phyloP scores from a whole-genome alignment of 345 rosid species.

The Aquilaria yunnanensis region DNA sequence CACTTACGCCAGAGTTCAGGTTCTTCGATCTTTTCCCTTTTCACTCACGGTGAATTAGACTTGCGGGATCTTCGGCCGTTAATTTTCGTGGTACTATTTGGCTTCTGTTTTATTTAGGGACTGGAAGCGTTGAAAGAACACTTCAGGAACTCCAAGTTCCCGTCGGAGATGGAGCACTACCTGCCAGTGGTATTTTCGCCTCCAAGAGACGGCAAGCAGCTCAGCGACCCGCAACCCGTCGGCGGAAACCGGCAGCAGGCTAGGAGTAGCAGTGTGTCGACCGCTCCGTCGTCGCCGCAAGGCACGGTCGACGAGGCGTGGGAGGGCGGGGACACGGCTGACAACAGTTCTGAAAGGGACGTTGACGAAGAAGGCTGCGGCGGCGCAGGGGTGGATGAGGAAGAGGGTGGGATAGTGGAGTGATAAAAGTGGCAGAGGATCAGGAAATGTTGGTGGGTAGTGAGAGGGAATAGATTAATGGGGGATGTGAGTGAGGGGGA shows the following conservation, averaged over 20 bases:
- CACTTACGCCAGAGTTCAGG: slow-evolving; percentile 92
- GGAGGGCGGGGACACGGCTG: too few species aligned
- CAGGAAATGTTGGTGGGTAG: background rate
- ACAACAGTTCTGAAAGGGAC: background rate
- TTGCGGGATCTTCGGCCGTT: too few species aligned
- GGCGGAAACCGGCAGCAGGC: slow-evolving; percentile 19
- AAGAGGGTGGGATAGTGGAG: too few species aligned
- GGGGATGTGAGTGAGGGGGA: background rate
- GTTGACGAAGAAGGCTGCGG: slow-evolving; percentile 5
- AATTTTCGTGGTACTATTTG: background rate
- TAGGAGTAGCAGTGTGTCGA: background rate
- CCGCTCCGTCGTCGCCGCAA: background rate
- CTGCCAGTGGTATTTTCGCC: slow-evolving; percentile 82
- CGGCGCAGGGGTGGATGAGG: background rate
- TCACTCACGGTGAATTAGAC: too few species aligned
- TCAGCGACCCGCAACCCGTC: slow-evolving; percentile 48
- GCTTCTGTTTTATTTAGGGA: slow-evolving; percentile 36
- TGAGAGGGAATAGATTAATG: background rate
- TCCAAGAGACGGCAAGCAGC: slow-evolving; percentile 65
- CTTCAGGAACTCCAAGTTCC: slow-evolving; percentile 75
- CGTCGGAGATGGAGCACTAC: slow-evolving; percentile 58
- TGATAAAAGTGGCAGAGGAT: background rate
- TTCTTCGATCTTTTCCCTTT: background rate
- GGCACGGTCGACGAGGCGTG: too few species aligned
- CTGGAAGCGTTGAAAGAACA: slow-evolving; percentile 76